These are phyloP conservation scores for Collybiopsis luxurians DNA, from an alignment of 768 basidiomycete genomes.

Conservation along the genomic window DNA sequence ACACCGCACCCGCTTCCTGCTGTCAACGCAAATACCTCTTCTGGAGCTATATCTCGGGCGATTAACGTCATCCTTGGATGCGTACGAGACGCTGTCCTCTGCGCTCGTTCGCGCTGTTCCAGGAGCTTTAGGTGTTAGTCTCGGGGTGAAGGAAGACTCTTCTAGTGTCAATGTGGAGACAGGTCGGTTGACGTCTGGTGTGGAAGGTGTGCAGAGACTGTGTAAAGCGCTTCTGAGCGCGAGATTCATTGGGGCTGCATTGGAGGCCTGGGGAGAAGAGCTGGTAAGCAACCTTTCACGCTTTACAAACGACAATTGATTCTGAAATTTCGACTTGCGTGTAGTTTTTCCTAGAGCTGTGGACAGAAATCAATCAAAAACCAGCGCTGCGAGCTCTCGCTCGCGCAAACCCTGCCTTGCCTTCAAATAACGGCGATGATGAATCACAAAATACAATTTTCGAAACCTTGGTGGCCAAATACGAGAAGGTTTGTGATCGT, in stretches of 20 bases:
- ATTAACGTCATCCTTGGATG: conserved; percentile 83
- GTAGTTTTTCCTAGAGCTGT: conserved; percentile 92
- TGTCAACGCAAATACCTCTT: conserved; percentile 81
- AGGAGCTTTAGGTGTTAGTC: conserved; percentile 72
- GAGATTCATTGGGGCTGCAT: conserved; percentile 62
- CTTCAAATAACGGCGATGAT: conserved; percentile 33
- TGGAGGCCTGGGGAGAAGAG: conserved; percentile 89
- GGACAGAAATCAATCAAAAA: conserved; percentile 70
- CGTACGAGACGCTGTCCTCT: conserved; percentile 90
- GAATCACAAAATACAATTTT: conserved; percentile 70
- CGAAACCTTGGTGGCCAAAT: conserved; percentile 68
- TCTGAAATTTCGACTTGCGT: background rate
- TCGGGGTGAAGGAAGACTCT: conserved; percentile 37
- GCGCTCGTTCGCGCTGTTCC: conserved; percentile 89
- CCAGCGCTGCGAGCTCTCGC: conserved; percentile 56
- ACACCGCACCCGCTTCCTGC: conserved; percentile 82
- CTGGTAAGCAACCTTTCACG: conserved; percentile 48
- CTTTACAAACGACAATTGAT: background rate
- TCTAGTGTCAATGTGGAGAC: conserved; percentile 48
- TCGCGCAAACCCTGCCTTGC: conserved; percentile 47
- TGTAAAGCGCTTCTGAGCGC: conserved; percentile 87
- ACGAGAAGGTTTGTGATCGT: conserved; percentile 56
- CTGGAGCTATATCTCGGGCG: conserved; percentile 75
- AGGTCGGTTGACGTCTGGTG: conserved; percentile 71
- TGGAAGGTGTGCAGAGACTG: conserved; percentile 78